Evolutionary conservation across 2,329 filamentous ascomycete species (phyloP).

Genomic region (Coniella vitis): DNA sequence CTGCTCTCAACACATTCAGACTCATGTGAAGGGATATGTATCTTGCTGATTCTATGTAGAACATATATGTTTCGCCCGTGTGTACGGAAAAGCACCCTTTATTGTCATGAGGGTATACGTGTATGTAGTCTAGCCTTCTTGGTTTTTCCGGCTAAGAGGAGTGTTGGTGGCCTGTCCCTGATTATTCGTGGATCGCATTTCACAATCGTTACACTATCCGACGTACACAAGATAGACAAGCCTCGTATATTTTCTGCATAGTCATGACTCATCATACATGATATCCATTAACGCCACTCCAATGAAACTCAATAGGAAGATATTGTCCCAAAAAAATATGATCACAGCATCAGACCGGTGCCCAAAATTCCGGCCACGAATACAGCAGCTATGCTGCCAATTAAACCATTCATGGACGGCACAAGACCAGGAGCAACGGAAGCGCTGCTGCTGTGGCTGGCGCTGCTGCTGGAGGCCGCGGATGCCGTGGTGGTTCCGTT

Average conservation of each 20-base stretch:
- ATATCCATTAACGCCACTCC: neutral
- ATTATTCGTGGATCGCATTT: too few species aligned
- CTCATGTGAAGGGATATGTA: too few species aligned
- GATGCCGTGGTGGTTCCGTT: slow-evolving; percentile 20
- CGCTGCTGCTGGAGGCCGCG: slow-evolving; percentile 8
- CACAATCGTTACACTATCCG: too few species aligned
- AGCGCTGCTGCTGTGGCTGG: neutral
- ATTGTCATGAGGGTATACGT: too few species aligned
- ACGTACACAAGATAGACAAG: too few species aligned
- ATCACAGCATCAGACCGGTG: slow-evolving; percentile 8
- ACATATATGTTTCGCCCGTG: too few species aligned
- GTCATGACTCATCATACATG: neutral
- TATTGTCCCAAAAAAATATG: neutral
- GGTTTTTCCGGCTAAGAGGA: too few species aligned
- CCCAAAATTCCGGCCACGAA: slow-evolving; percentile 8
- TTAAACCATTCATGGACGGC: slow-evolving; percentile 5
- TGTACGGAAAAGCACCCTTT: too few species aligned
- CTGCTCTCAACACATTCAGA: too few species aligned
- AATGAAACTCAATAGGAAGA: neutral
- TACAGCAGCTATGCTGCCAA: slow-evolving; percentile 7
- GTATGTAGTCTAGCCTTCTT: too few species aligned
- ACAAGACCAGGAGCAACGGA: slow-evolving; percentile 7
- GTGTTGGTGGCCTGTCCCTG: too few species aligned
- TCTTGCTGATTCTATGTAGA: too few species aligned
- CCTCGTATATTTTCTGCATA: neutral